A percentile compares a stretch with the other conserved stretches of the same genome.
phyloP scores from a whole-genome alignment of 257 asterid genomes.

The Scutellaria barbata region DNA sequence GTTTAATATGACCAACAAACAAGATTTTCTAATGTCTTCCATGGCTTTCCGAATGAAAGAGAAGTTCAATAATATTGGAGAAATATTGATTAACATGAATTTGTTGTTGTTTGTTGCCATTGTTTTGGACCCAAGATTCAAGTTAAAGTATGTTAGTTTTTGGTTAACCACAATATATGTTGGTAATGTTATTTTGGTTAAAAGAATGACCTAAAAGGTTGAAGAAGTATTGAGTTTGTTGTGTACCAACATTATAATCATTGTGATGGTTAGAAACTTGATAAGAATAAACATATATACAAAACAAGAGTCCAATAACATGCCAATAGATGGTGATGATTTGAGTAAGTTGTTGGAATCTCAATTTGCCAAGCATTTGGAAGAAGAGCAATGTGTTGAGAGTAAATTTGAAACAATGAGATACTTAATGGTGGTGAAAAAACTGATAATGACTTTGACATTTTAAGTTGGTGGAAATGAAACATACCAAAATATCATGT shows the following conservation, averaged over 20 bases:
- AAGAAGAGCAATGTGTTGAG: neutral
- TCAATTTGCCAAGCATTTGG: conserved; percentile 2
- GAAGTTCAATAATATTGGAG: neutral
- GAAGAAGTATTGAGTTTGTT: neutral
- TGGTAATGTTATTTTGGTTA: neutral
- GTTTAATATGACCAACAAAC: neutral
- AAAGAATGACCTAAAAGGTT: neutral
- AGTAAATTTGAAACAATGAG: neutral
- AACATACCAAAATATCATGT: neutral
- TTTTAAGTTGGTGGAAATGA: neutral
- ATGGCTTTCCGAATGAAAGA: neutral
- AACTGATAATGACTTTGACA: neutral
- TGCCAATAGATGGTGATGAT: neutral
- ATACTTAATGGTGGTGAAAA: neutral
- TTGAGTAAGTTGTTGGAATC: neutral
- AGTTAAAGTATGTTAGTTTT: neutral
- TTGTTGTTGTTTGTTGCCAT: neutral
- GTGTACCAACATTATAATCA: neutral
- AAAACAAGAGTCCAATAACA: neutral
- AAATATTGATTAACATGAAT: neutral
- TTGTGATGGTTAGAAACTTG: neutral
- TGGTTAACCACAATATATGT: neutral
- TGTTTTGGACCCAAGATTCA: conserved; percentile 8
- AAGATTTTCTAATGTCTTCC: neutral
- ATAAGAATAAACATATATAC: neutral